Evolutionary conservation across 495 filamentous ascomycete species (phyloP), one percentile per base, ranked within the genome.

Genomic region (Cercophora sp.): DNA sequence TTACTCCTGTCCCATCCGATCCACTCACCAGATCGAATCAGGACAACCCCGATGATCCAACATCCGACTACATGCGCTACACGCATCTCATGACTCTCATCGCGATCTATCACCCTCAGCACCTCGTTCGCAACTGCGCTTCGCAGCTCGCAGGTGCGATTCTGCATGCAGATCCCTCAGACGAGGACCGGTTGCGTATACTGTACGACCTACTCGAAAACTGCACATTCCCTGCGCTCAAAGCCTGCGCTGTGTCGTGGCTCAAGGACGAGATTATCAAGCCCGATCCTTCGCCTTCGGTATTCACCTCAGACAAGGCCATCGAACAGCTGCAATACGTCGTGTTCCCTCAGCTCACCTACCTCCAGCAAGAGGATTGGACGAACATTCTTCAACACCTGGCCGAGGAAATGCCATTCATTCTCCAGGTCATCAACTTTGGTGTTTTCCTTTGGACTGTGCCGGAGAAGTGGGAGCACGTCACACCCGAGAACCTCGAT

Each of bases 231-330:
- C 79, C 87, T 20, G 79, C 86, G 2, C 77, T 93, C 37, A 90
- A 89, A 57, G 90, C 86, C 11, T 84, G 82, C 48, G 91, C 91
- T 0, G 79, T 97, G 9, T 79, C 80, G 20, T 96, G 94, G 88
- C 70, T 96, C 3, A 91, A 91, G 63, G 84, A 91, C 44, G 92
- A 96, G 64, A 79, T 92, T 2, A 71, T 92, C 11, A 67, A 70
- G 19, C 72, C 81, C 58, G 10, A 24, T 35, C 29, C 6, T 31
- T 16, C 22, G 36, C 4, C 19, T 34, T 22, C 18, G 35, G 10
- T 86, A 25, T 92, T 89, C 54, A 64, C 80, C 8, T 78, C 72
- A 1, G 73, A 81, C 3, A 70, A 72, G 8, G 69, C 73, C 10
- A 58, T 78, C 36, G 74, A 78, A 42, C 60, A 60, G 23, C 61